Evolutionary conservation across 1,139 yeast genomes (phyloP).

Genomic region (Magnusiomyces paraingens): DNA sequence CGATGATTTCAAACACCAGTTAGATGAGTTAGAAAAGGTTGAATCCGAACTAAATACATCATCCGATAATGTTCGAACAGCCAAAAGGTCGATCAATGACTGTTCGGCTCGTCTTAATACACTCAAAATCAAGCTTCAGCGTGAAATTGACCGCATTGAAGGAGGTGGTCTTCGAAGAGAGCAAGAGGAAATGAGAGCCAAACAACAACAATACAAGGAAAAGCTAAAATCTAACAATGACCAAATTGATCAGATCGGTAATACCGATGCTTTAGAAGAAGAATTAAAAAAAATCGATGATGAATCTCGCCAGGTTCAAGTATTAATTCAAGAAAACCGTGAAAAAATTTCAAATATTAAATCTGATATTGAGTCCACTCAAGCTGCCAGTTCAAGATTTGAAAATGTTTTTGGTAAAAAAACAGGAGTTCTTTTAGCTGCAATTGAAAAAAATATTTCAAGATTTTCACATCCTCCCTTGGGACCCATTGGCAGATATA

Average conservation of each 20-base stretch:
- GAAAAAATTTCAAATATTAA: conserved; percentile 16
- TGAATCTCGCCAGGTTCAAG: background rate
- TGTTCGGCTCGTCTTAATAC: too few relatives aligned
- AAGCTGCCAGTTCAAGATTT: conserved; percentile 19
- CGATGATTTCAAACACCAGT: conserved; percentile 15
- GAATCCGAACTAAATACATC: conserved; percentile 14
- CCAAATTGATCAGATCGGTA: too few relatives aligned
- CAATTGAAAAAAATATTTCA: conserved; percentile 32
- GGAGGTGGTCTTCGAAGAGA: too few relatives aligned
- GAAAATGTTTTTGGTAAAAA: conserved; percentile 43
- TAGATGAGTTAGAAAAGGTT: conserved; percentile 19
- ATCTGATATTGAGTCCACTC: conserved; percentile 21
- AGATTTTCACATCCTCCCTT: conserved; percentile 48
- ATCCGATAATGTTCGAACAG: too few relatives aligned
- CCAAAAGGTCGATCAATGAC: too few relatives aligned
- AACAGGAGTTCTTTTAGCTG: conserved; percentile 40
- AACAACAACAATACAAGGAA: too few relatives aligned
- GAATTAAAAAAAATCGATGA: background rate
- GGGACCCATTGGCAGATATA: conserved; percentile 76
- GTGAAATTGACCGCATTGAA: too few relatives aligned
- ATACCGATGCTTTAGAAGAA: background rate
- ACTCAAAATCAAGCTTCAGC: too few relatives aligned
- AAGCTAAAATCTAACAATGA: too few relatives aligned
- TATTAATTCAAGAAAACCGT: background rate
- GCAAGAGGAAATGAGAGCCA: too few relatives aligned